These are phyloP conservation scores for Blakeslea trispora DNA, from an alignment of 371 early-diverging fungal genomes.

Conservation along the genomic window DNA sequence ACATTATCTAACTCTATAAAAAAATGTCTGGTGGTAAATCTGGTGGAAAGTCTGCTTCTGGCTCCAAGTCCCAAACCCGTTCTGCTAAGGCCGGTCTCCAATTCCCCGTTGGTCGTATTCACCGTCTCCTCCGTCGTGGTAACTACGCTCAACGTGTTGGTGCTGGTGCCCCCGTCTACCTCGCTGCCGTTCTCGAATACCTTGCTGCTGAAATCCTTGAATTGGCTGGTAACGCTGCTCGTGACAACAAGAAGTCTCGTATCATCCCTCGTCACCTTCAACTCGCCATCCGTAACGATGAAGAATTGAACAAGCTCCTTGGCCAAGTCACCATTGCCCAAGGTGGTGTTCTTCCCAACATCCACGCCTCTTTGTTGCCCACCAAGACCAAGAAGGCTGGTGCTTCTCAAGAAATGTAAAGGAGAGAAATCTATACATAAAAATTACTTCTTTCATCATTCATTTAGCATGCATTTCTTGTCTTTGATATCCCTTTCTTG, in stretches of 20 bases:
- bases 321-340: slow-evolving; percentile 83
- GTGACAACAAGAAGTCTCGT: slow-evolving; percentile 93
- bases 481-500: slow-evolving; percentile 20
- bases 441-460: slow-evolving; percentile 9
- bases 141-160: slow-evolving; percentile 94
- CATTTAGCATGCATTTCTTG: slow-evolving; percentile 16
- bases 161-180: slow-evolving; percentile 91
- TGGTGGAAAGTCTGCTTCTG: slow-evolving; percentile 56
- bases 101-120: slow-evolving; percentile 97
- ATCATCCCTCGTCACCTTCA: slow-evolving; percentile 88
- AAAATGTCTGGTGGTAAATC: slow-evolving; percentile 52
- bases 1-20: slow-evolving; percentile 10
- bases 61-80: slow-evolving; percentile 63
- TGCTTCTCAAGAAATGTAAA: slow-evolving; percentile 43
- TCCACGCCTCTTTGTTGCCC: slow-evolving; percentile 68
- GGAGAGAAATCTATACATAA: slow-evolving; percentile 14
- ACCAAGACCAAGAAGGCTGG: slow-evolving; percentile 69
- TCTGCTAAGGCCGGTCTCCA: slow-evolving; percentile 89
- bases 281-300: slow-evolving; percentile 92
- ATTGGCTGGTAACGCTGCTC: slow-evolving; percentile 92
- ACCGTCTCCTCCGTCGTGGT: slow-evolving; percentile 91
- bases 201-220: slow-evolving; percentile 94
- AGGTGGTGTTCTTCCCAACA: slow-evolving; percentile 87
- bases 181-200: slow-evolving; percentile 93
- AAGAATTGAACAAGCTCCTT: slow-evolving; percentile 93